A percentile compares a stretch with the other conserved stretches of the same genome.
These are phyloP conservation scores for Neurospora sp. DNA, from an alignment of 2,329 filamentous ascomycete species.

Conservation along the genomic window DNA sequence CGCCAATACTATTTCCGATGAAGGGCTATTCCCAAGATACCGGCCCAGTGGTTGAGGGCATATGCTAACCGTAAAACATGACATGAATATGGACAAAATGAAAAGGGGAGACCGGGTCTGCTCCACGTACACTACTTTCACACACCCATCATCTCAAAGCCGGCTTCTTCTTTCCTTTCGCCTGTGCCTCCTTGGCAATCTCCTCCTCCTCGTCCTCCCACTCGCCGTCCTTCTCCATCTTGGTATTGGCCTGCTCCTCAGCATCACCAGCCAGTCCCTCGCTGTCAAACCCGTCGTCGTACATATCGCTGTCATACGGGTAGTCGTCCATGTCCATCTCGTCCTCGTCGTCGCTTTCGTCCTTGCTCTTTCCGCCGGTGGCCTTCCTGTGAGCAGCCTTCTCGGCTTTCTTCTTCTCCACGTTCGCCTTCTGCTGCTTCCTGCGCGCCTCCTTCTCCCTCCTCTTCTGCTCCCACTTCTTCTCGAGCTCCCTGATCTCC, in stretches of 20 bases:
- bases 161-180: slow-evolving; percentile 12
- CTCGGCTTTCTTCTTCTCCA: slow-evolving; percentile 76
- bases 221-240: slow-evolving; percentile 38
- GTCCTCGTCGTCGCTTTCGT: slow-evolving; percentile 21
- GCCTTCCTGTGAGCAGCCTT: slow-evolving; percentile 72
- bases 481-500: slow-evolving; percentile 70
- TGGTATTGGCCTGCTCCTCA: slow-evolving; percentile 38
- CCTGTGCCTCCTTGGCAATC: slow-evolving; percentile 13
- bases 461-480: slow-evolving; percentile 67
- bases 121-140: background rate
- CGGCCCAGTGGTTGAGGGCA: background rate
- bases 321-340: slow-evolving; percentile 31
- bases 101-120: background rate
- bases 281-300: slow-evolving; percentile 38
- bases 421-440: slow-evolving; percentile 78
- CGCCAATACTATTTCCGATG: background rate
- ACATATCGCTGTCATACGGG: slow-evolving; percentile 26
- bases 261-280: slow-evolving; percentile 40
- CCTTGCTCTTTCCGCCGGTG: slow-evolving; percentile 47
- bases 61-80: slow-evolving; percentile 1
- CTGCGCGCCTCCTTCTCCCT: slow-evolving; percentile 75
- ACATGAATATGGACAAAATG: background rate
- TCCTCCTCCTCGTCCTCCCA: slow-evolving; percentile 43
- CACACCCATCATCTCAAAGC: slow-evolving; percentile 2
- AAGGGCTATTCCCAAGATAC: background rate